Conservation (phyloP, 2,329 filamentous ascomycete species). For the Cadophora luteo-olivacea region DNA sequence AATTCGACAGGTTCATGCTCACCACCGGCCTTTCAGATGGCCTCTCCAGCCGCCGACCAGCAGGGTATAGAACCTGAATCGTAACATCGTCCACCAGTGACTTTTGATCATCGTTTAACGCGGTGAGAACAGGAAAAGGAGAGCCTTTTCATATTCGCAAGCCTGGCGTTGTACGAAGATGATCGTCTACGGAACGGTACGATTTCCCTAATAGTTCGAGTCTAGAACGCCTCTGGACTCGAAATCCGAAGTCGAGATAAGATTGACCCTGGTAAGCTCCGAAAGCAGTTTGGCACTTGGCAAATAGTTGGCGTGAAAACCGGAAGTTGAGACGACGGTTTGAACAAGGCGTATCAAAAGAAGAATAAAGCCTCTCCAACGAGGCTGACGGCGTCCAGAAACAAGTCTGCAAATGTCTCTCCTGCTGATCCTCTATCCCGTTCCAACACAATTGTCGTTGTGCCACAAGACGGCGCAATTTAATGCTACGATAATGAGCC, state of each 20-base stretch:
- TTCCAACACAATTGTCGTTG: constrained; percentile 9
- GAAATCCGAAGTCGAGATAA: constrained; percentile 17
- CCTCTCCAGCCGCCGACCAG: constrained; percentile 51
- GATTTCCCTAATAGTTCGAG: constrained; percentile 10
- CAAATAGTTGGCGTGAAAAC: constrained; percentile 11
- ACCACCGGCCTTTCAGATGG: constrained; percentile 50
- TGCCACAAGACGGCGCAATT: constrained; percentile 26
- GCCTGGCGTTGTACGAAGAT: constrained; percentile 26
- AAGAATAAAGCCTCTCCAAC: constrained; percentile 15
- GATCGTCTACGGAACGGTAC: constrained; percentile 18
- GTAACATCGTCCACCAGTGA: background rate
- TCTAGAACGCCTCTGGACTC: constrained; percentile 22
- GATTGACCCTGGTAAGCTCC: constrained; percentile 19
- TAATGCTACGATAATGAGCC: constrained; percentile 26
- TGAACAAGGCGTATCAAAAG: background rate
- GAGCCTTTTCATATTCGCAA: background rate
- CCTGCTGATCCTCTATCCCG: constrained; percentile 18
- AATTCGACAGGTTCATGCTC: constrained; percentile 38
- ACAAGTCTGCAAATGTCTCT: constrained; percentile 21
- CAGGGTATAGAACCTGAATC: background rate
- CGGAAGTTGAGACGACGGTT: constrained; percentile 24
- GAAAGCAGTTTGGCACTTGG: constrained; percentile 1
- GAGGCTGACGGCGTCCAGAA: constrained; percentile 29
- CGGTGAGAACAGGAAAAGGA: constrained; percentile 10
- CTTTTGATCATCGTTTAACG: constrained; percentile 12